Base-by-base conservation (phyloP, 2,329 filamentous ascomycete genomes). In the Pyrenophora tritici-repentis region DNA sequence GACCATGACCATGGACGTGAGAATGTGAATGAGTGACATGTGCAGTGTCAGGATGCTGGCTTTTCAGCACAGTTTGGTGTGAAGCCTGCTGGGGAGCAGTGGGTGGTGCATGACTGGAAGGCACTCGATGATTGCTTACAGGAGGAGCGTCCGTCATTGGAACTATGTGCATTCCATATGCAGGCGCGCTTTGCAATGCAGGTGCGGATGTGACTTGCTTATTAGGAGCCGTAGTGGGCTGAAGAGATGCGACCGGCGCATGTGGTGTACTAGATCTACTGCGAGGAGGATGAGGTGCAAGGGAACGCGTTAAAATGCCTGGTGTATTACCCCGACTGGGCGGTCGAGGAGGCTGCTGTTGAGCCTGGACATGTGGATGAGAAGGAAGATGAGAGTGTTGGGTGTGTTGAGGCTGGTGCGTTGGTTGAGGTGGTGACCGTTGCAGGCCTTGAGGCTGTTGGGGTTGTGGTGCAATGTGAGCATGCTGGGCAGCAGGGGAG, bases 181-280 rank as follows among this genome's bases (percentile, higher is more conserved):
- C 44, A 20, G 56, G 47, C 22, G 57, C 61, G 17, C 44, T 53
- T 42, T 59, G 63, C 32, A 58, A 39, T 4, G 52, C 42, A 10
- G 63, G 50, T 26, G 54, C 54, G 38, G 53, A 48, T 10, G 47
- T 46, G 16, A 37, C 45, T 26, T 53, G 45, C 16, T 50, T 36
- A 50, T 53, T 57, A 47, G 56, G 37, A 48, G 58, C 44, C 42
- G 50, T 53, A 13, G 43, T 31, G 7, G 63, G 50, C 43, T 59
- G 60, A 37, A 47, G 50, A 51, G 58, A 41, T 42, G 60, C 51
- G 42, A 55, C 61, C 48, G 56, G 65, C 42, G 62, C 56, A 42
- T 63, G 60, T 22, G 66, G 66, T 34, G 66, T 68, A 44, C 53
- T 66, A 39, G 65, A 67, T 56, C 66, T 62, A 52, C 66, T 70